Percentiles rank a stretch among this genome's conserved stretches.
Evolutionary conservation across 2,329 filamentous ascomycete genomes (phyloP).

Genomic region (Leptoxyphium fumago): DNA sequence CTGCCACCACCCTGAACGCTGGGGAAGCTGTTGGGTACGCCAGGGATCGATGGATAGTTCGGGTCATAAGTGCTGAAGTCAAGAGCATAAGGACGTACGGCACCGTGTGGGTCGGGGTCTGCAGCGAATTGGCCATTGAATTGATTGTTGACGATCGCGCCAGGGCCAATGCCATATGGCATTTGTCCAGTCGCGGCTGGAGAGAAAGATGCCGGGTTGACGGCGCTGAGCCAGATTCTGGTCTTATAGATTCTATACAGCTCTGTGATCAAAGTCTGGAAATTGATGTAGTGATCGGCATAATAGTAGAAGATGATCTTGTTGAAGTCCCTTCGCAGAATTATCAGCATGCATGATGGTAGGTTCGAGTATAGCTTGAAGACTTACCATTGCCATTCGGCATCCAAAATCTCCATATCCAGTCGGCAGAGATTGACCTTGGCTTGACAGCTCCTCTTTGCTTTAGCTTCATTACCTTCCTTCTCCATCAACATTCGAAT

Average conservation of each 20-base stretch:
- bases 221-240: constrained; percentile 98
- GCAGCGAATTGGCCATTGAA: constrained; percentile 20
- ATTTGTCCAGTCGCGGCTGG: constrained; percentile 20
- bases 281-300: constrained; percentile 95
- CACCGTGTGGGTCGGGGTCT: constrained; percentile 20
- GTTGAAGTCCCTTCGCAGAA: constrained; percentile 70
- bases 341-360: constrained; percentile 1
- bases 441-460: constrained; percentile 89
- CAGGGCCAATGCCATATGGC: constrained; percentile 22
- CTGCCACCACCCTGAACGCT: not conserved
- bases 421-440: constrained; percentile 90
- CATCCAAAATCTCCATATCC: constrained; percentile 97
- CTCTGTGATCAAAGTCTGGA: constrained; percentile 93
- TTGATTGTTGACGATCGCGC: constrained; percentile 17
- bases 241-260: constrained; percentile 99
- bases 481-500: constrained; percentile 82
- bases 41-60: constrained; percentile 19
- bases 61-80: constrained; percentile 19
- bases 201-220: constrained; percentile 84
- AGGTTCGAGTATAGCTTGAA: not conserved
- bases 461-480: constrained; percentile 93
- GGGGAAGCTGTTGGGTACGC: constrained; percentile 17
- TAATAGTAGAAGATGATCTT: constrained; percentile 99
- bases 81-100: constrained; percentile 15
- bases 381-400: constrained; percentile 92